These are phyloP conservation scores for Fulvia fulva DNA, from an alignment of 2,329 filamentous ascomycete species.

Conservation along the genomic window DNA sequence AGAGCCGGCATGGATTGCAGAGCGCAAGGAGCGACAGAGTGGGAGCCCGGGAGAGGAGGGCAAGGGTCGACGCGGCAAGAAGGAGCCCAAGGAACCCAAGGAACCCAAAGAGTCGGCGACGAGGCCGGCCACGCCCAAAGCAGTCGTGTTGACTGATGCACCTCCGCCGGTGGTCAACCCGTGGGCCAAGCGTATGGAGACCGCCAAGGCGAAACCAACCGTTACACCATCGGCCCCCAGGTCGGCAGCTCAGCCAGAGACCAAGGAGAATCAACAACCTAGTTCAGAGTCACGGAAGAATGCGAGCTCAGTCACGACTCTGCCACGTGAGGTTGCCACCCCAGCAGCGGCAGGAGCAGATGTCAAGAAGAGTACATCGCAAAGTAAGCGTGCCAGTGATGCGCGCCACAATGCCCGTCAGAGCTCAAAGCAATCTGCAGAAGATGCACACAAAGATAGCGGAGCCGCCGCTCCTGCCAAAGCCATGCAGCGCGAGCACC, in stretches of 20 bases:
- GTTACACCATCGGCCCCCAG: slow-evolving; percentile 28
- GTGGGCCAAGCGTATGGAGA: slow-evolving; percentile 77
- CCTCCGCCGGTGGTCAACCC: slow-evolving; percentile 80
- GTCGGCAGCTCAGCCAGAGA: slow-evolving; percentile 1
- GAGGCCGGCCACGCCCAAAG: slow-evolving; percentile 40
- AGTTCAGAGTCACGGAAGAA: slow-evolving; percentile 26
- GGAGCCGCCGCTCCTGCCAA: slow-evolving; percentile 2
- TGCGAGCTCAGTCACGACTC: slow-evolving; percentile 20
- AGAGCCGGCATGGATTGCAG: slow-evolving; percentile 61
- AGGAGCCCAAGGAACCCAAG: slow-evolving; percentile 26
- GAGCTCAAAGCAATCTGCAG: slow-evolving; percentile 17
- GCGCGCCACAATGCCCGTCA: slow-evolving; percentile 16
- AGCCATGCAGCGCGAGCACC: slow-evolving; percentile 20
- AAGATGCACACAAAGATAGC: slow-evolving; percentile 10
- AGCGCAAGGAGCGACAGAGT: slow-evolving; percentile 34
- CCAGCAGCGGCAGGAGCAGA: slow-evolving; percentile 5
- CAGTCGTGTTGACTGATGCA: slow-evolving; percentile 68
- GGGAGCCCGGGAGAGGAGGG: slow-evolving; percentile 19
- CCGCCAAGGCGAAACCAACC: slow-evolving; percentile 51
- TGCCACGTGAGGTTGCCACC: slow-evolving; percentile 15
- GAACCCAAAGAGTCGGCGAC: slow-evolving; percentile 24
- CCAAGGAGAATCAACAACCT: slow-evolving; percentile 30
- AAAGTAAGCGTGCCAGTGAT: slow-evolving; percentile 22
- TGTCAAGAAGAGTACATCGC: slow-evolving; percentile 20
- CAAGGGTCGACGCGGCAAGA: slow-evolving; percentile 13